phyloP scores from a whole-genome alignment of 2,329 filamentous ascomycete genomes.

The Pestalotiopsis fici region DNA sequence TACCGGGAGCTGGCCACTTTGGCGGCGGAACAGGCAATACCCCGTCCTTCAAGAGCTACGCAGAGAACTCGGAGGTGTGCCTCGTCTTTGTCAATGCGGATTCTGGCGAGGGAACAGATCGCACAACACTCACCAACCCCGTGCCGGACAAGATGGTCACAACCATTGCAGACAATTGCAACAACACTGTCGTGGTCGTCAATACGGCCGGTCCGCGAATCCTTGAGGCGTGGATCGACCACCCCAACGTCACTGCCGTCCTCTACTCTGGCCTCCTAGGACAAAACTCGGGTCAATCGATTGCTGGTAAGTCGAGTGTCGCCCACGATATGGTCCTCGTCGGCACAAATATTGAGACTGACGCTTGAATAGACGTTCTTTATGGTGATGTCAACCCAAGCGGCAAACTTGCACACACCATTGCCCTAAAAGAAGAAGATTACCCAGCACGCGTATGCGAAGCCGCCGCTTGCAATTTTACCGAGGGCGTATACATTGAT shows the following conservation, averaged over 20 bases:
- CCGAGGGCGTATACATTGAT: slow-evolving; percentile 56
- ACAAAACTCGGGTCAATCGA: slow-evolving; percentile 35
- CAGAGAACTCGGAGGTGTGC: slow-evolving; percentile 24
- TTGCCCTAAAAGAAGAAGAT: slow-evolving; percentile 48
- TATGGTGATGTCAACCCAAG: slow-evolving; percentile 62
- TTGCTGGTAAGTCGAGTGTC: slow-evolving; percentile 53
- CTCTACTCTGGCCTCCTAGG: slow-evolving; percentile 61
- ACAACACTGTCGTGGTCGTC: slow-evolving; percentile 69
- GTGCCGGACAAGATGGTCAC: slow-evolving; percentile 55
- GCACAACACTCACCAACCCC: slow-evolving; percentile 15
- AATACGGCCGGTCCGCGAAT: slow-evolving; percentile 66
- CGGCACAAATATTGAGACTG: slow-evolving; percentile 61
- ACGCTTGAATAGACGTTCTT: slow-evolving; percentile 60
- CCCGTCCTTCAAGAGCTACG: slow-evolving; percentile 13
- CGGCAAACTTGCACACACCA: slow-evolving; percentile 59
- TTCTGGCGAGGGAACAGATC: slow-evolving; percentile 51
- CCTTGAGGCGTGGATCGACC: slow-evolving; percentile 54
- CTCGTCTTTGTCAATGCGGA: slow-evolving; percentile 69
- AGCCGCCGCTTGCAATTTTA: slow-evolving; percentile 13
- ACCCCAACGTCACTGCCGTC: slow-evolving; percentile 62
- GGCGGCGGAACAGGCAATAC: slow-evolving; percentile 11
- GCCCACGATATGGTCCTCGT: slow-evolving; percentile 61
- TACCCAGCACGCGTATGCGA: slow-evolving; percentile 43
- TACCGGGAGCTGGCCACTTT: slow-evolving; percentile 17
- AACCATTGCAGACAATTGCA: slow-evolving; percentile 60